Conservation (phyloP, 768 basidiomycete species). For the Lactarius vividus region DNA sequence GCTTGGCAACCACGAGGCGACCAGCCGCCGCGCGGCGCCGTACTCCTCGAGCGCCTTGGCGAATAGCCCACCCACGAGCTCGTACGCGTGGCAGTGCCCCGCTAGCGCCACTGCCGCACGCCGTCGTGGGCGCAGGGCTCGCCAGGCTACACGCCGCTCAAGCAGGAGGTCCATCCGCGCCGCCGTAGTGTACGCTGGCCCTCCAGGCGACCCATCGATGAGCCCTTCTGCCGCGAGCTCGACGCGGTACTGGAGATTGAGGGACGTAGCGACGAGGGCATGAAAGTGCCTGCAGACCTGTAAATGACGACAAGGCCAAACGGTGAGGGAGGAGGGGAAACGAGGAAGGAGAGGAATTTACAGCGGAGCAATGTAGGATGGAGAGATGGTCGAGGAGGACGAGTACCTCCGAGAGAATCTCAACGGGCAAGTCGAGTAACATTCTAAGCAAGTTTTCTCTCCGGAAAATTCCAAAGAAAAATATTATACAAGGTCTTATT, state of each 20-base stretch:
- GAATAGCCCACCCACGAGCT: slow-evolving; percentile 59
- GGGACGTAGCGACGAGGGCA: slow-evolving; percentile 27
- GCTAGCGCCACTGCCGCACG: slow-evolving; percentile 34
- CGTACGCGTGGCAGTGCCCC: slow-evolving; percentile 50
- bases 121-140: slow-evolving; percentile 32
- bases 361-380: slow-evolving; percentile 13
- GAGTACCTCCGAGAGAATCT: slow-evolving; percentile 21
- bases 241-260: slow-evolving; percentile 34
- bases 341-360: neutral
- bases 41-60: slow-evolving; percentile 30
- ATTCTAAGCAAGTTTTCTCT: neutral
- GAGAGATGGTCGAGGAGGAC: neutral
- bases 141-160: slow-evolving; percentile 39
- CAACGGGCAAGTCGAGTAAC: slow-evolving; percentile 22
- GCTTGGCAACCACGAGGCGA: slow-evolving; percentile 33
- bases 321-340: no score
- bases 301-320: neutral
- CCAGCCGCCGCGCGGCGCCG: slow-evolving; percentile 29
- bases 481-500: neutral
- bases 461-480: neutral
- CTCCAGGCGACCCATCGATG: slow-evolving; percentile 28
- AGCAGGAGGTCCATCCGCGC: slow-evolving; percentile 38
- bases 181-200: slow-evolving; percentile 27
- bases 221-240: slow-evolving; percentile 36
- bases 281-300: slow-evolving; percentile 32